Evolutionary conservation across 768 basidiomycete genomes (phyloP).

Genomic region (Cytidiella melzeri): DNA sequence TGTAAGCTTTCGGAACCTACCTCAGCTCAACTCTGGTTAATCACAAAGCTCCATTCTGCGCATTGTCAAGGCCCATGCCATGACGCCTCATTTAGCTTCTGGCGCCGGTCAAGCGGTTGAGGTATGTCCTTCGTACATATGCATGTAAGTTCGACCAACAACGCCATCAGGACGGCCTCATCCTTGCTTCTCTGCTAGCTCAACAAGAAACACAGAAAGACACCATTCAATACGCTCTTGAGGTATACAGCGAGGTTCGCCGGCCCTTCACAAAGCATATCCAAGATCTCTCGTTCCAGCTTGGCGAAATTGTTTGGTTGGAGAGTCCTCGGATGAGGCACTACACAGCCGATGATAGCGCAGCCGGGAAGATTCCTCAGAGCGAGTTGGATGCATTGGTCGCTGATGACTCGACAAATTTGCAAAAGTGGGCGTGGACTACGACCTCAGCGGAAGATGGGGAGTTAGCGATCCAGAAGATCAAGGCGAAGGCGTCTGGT

Average conservation of each 20-base stretch:
- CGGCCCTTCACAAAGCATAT: conserved; percentile 25
- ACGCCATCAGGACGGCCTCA: conserved; percentile 21
- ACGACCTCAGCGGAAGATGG: background rate
- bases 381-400: background rate
- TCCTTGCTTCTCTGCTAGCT: conserved; percentile 25
- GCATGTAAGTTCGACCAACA: background rate
- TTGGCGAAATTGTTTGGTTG: background rate
- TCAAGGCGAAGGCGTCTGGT: too few species aligned
- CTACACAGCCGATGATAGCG: background rate
- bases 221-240: conserved; percentile 24
- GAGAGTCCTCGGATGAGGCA: background rate
- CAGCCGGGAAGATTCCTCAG: background rate
- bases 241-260: conserved; percentile 27
- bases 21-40: background rate
- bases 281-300: conserved; percentile 10
- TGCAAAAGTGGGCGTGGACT: background rate
- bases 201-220: conserved; percentile 17
- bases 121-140: conserved; percentile 18
- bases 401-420: background rate
- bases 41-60: background rate
- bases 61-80: conserved; percentile 36
- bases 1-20: conserved; percentile 20
- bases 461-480: too few species aligned
- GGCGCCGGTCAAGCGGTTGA: conserved; percentile 50
- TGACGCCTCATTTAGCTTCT: conserved; percentile 40